A percentile compares a stretch with the other conserved stretches of the same genome.
These are phyloP conservation scores for Ceratorhiza oryzae-sativae DNA, from an alignment of 1,284 basidiomycete species.

Conservation along the genomic window DNA sequence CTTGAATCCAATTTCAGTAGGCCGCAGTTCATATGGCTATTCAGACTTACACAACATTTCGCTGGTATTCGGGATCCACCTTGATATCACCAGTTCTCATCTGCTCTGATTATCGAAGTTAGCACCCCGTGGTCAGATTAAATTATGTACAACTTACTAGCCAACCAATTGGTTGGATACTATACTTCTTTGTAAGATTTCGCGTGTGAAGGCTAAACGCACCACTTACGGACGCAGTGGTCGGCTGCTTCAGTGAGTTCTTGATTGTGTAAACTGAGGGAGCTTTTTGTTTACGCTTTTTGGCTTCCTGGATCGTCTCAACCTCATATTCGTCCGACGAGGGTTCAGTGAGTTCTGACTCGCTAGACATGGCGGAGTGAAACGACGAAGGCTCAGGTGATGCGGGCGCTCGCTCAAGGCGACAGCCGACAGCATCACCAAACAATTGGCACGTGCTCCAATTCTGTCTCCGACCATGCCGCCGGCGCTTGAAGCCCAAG, in stretches of 20 bases:
- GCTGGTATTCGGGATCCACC: constrained; percentile 30
- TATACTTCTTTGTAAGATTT: not conserved
- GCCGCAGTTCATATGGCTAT: not conserved
- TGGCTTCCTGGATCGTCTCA: not conserved
- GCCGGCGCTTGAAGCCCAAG: constrained; percentile 31
- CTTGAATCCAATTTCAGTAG: not conserved
- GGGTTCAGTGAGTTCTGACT: constrained; percentile 30
- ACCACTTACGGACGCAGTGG: constrained; percentile 16
- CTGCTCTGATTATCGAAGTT: not conserved
- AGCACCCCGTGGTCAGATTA: not conserved
- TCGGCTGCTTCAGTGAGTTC: constrained; percentile 21
- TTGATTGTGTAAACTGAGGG: constrained; percentile 1
- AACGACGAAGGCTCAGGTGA: not conserved
- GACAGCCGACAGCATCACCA: not conserved
- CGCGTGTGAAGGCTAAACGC: not conserved
- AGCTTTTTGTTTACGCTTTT: not conserved
- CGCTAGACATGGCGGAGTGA: constrained; percentile 21
- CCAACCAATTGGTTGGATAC: constrained; percentile 20
- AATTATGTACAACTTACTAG: not conserved
- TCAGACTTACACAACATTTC: constrained; percentile 23
- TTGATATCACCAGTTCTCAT: constrained; percentile 26
- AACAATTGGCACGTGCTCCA: not conserved
- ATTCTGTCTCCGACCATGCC: constrained; percentile 1
- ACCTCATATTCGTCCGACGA: constrained; percentile 24
- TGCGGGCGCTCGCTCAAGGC: not conserved